phyloP scores from a whole-genome alignment of 2,329 filamentous ascomycete genomes.

The Samsoniella hepiali region DNA sequence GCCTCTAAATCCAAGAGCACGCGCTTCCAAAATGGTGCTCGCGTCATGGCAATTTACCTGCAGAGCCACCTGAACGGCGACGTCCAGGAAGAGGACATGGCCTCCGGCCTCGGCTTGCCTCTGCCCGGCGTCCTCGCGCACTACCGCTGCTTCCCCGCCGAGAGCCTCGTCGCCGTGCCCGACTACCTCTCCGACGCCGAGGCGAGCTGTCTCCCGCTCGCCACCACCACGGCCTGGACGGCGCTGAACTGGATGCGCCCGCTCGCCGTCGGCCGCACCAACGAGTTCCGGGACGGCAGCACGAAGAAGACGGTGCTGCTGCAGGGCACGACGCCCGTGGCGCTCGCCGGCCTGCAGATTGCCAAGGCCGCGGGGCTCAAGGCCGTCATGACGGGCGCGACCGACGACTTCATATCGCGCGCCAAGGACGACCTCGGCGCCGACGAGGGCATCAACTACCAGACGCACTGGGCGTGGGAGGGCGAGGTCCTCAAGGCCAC shows the following conservation, averaged over 20 bases:
- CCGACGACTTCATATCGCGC: constrained; percentile 47
- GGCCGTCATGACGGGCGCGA: constrained; percentile 53
- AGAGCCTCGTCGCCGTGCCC: constrained; percentile 54
- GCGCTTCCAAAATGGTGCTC: constrained; percentile 54
- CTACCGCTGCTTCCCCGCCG: constrained; percentile 56
- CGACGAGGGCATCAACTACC: constrained; percentile 53
- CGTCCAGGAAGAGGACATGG: constrained; percentile 52
- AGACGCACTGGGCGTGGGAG: constrained; percentile 50
- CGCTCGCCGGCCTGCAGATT: constrained; percentile 50
- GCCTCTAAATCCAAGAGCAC: constrained; percentile 29
- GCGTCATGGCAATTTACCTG: constrained; percentile 65
- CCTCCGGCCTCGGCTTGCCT: constrained; percentile 58
- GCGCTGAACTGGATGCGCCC: constrained; percentile 59
- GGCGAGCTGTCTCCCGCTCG: constrained; percentile 58
- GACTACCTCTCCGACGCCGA: constrained; percentile 57
- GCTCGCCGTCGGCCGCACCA: constrained; percentile 39
- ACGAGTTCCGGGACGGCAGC: constrained; percentile 32
- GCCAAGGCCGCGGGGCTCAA: constrained; percentile 50
- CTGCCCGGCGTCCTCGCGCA: constrained; percentile 55
- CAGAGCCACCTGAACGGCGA: constrained; percentile 57
- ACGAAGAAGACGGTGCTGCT: constrained; percentile 40
- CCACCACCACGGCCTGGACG: constrained; percentile 64
- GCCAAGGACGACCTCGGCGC: constrained; percentile 48
- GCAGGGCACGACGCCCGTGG: constrained; percentile 54
- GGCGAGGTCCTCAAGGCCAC: constrained; percentile 46